phyloP scores from a whole-genome alignment of 805 yeast genomes.

The Yamadazyma paraphyllophila region DNA sequence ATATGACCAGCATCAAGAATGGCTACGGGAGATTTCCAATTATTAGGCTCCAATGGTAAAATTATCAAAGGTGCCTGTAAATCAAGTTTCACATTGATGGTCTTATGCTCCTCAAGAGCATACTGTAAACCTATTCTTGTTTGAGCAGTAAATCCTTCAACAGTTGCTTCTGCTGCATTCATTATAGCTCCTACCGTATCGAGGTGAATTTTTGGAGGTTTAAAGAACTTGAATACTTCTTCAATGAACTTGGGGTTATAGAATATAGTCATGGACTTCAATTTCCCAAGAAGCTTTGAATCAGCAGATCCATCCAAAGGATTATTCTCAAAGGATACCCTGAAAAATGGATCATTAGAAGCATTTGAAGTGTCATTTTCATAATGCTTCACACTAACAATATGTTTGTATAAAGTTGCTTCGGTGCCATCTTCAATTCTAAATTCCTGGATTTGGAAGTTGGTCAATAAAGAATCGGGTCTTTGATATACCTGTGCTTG shows the following conservation, averaged over 20 bases:
- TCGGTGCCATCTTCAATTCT: conserved; percentile 85
- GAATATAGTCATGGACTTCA: conserved; percentile 84
- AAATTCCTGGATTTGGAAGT: conserved; percentile 76
- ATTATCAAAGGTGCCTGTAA: conserved; percentile 91
- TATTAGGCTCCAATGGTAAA: conserved; percentile 75
- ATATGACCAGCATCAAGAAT: conserved; percentile 96
- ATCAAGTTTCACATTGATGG: conserved; percentile 80
- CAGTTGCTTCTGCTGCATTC: conserved; percentile 92
- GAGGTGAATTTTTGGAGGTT: conserved; percentile 79
- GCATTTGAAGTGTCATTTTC: conserved; percentile 17
- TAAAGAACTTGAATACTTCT: conserved; percentile 70
- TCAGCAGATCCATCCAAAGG: conserved; percentile 87
- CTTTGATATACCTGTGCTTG: conserved; percentile 70
- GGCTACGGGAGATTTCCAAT: conserved; percentile 83
- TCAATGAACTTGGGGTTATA: conserved; percentile 85
- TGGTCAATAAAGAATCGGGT: conserved; percentile 70
- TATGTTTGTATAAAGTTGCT: conserved; percentile 75
- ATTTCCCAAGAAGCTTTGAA: conserved; percentile 65
- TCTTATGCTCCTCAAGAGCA: conserved; percentile 92
- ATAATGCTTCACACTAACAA: conserved; percentile 76
- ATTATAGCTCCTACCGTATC: conserved; percentile 89
- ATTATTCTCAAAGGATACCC: conserved; percentile 76
- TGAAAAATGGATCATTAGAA: conserved; percentile 66
- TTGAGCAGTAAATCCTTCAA: conserved; percentile 85
- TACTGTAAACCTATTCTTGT: conserved; percentile 91